Base-by-base conservation (phyloP, 2,329 filamentous ascomycete species). In the Claviceps quebecensis region DNA sequence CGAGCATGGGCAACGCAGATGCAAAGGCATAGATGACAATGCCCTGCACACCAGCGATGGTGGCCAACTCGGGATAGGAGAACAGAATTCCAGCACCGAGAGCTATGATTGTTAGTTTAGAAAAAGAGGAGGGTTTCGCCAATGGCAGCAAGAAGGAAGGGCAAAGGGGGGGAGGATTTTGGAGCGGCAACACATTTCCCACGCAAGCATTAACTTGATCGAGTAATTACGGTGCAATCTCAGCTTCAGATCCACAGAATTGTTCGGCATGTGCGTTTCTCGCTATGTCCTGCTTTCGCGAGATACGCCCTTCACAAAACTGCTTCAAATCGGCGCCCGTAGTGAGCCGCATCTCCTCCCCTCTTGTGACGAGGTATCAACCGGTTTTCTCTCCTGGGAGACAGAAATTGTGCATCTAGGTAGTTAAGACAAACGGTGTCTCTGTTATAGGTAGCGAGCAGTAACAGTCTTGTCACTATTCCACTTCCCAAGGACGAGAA, bases 191-290 rank as follows among this genome's bases (percentile, higher is more conserved):
- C 86, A 91, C 87, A 77, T 90, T 91, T 86, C 87, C 83, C 87
- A 91, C 87, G 87, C 87, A 93, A 93, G 87, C 84, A 89, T 91
- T 93, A 91, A 87, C 87, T 93, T 93, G 87, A 87, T 93, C 87
- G 86, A 91, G 86, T 91, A 83, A 81, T 85, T 75, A 90, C 87
- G 86, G 87, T 93, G 81, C 84, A 83, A 84, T 91, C 87, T 93
- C 87, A 91, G 87, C 87, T 80, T 89, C 78, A 72, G 79, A 63
- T 69, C 65, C 61, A 57, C 72, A 60, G 57, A n/a, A 14, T 44
- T 34, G 29, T 51, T 52, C 46, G 19, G n/a, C 52, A 46, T 6
- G 19, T 17, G 50, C 23, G 44, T 45, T 38, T 52, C 43, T 52
- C 52, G 26, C 9, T 14, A 17, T 14, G 34, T 19, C 23, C 19